Evolutionary conservation across 2,329 filamentous ascomycete genomes (phyloP), one percentile per base, ranked within the genome.

Genomic region (Chaetomium strumarium): DNA sequence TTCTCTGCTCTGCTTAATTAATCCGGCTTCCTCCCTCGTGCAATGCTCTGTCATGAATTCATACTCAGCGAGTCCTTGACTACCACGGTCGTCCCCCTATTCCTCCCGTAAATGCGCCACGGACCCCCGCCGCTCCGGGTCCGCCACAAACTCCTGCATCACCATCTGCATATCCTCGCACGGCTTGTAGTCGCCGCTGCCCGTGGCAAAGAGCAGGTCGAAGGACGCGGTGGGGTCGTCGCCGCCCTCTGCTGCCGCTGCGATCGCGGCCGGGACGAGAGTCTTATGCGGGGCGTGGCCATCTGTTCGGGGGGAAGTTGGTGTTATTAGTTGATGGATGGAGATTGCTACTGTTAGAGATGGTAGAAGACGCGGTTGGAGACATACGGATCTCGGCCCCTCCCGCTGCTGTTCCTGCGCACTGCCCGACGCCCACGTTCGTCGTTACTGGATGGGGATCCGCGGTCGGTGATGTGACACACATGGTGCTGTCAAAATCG

Each of bases 91-190:
- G n/a, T n/a, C n/a, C n/a, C n/a, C 37, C 16, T n/a, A 40, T 14
- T 38, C 20, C 11, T 34, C 47, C 37, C 52, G 6, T 16, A 54
- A 8, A 38, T 47, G 47, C 29, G 46, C 2, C 17, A 38, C 42
- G 1, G 24, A 14, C 11, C 43, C 36, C 20, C 48, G 34, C 14
- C 48, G 33, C 37, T 38, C 42, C 8, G 43, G 34, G 16, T 51
- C 52, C 11, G 52, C 45, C 11, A 47, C 14, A 34, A 55, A 51
- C 52, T 55, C 48, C 20, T 38, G 48, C 52, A 55, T 31, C 38
- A 54, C 16, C 52, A 44, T 43, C 47, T 54, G 42, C 44, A 46
- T 43, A 17, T 51, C 52, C 48, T 51, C 47, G 34, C 34, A 42
- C 14, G 46, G 7, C 17, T 34, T 19, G 48, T 47, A 47, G 43